Evolutionary conservation across 257 asterid genomes (phyloP).

Genomic region (Solanum ossicruentum): DNA sequence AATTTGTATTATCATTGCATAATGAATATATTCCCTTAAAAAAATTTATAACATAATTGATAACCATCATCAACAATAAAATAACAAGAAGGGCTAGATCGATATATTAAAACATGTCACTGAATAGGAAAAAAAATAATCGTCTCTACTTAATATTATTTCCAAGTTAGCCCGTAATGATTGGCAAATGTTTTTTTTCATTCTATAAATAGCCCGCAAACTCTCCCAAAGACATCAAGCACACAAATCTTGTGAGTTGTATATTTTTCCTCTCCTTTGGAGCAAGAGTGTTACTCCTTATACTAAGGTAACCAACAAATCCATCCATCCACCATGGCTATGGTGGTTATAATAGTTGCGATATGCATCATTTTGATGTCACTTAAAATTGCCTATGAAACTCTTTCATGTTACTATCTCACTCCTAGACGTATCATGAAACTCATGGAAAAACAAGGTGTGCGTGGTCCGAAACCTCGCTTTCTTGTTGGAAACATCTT

Average conservation of each 20-base stretch:
- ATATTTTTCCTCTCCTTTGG: neutral
- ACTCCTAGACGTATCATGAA: conserved; percentile 73
- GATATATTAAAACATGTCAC: too few species aligned
- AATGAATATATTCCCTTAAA: too few species aligned
- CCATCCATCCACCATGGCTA: conserved; percentile 15
- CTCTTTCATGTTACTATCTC: conserved; percentile 42
- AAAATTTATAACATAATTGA: too few species aligned
- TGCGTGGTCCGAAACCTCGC: conserved; percentile 77
- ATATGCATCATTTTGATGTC: conserved; percentile 11
- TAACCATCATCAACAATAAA: too few species aligned
- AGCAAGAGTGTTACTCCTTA: neutral
- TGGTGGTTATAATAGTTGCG: conserved; percentile 1
- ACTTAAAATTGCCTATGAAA: conserved; percentile 27
- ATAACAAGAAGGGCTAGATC: too few species aligned
- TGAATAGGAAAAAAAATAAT: neutral
- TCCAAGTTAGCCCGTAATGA: neutral
- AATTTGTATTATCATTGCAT: too few species aligned
- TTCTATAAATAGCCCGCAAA: neutral
- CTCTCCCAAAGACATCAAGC: neutral
- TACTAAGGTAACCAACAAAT: neutral
- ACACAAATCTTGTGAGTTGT: neutral
- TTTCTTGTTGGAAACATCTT: conserved; percentile 64
- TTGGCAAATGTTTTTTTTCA: neutral
- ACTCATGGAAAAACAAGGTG: conserved; percentile 76
- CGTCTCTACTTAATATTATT: neutral